These are phyloP conservation scores for Penicillium maclennaniae DNA, from an alignment of 495 filamentous ascomycete genomes.

Conservation along the genomic window DNA sequence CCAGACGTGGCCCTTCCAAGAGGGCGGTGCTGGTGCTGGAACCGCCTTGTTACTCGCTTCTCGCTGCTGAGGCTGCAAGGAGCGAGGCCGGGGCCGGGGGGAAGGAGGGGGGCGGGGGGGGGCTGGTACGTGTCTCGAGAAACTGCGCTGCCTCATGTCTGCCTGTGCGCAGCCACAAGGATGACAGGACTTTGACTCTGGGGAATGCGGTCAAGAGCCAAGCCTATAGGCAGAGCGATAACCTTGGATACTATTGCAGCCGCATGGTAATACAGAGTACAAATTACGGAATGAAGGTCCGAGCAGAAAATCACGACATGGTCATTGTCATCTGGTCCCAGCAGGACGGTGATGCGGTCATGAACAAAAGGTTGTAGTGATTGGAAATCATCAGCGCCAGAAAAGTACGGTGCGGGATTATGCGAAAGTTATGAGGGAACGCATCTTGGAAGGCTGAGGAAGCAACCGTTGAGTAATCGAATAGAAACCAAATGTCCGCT, in stretches of 20 bases:
- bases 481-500: background rate
- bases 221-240: background rate
- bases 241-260: background rate
- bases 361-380: background rate
- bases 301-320: background rate
- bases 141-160: background rate
- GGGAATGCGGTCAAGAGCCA: background rate
- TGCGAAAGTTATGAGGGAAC: background rate
- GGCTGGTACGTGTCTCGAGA: background rate
- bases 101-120: background rate
- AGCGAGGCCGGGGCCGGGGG: background rate
- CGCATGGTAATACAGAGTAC: background rate
- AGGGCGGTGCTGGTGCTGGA: background rate
- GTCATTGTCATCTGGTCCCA: background rate
- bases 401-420: background rate
- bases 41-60: background rate
- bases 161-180: background rate
- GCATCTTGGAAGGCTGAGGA: background rate
- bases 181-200: background rate
- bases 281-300: background rate
- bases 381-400: background rate
- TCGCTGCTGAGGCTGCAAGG: background rate
- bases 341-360: background rate
- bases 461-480: background rate
- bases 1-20: background rate